Base-by-base conservation (phyloP, 2,329 filamentous ascomycete species). In the Dothidotthia symphoricarpi region DNA sequence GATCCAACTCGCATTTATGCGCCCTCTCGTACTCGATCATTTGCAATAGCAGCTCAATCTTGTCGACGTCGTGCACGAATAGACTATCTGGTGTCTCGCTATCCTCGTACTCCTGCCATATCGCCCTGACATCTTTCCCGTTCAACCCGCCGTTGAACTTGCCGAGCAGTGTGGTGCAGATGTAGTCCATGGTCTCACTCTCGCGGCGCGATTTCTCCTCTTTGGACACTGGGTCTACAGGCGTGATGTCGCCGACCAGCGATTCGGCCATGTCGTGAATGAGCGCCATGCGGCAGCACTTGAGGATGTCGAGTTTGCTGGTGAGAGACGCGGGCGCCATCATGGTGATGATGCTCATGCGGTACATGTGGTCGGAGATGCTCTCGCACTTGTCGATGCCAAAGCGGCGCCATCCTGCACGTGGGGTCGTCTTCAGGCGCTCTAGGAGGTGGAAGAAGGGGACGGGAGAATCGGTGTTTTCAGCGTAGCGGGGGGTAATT, bases 281-380 rank as follows among this genome's bases (percentile, higher is more conserved):
- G 24, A 98, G 77, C 16, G 89, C 91, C 90, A 98, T 96, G 70
- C 88, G 88, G 57, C 88, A 91, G 75, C 93, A 98, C 54, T 83
- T 84, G 16, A 78, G 70, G 26, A 95, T 76, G 63, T 97, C 85
- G 59, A 97, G 75, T 26, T 78, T 78, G 0, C 80, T 70, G 2
- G 82, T 76, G 9, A 96, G 79, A 1, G 84, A 71, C 0, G 86
- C 76, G 2, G 93, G 91, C 2, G 88, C 89, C 50, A 96, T 80
- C 83, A 98, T 87, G 49, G 88, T 89, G 67, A 98, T 88, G 53
- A 98, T 80, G 33, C 90, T 88, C 93, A 98, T 98, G 70, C 93
- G 89, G 71, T 97, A 98, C 93, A 98, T 98, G 76, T 98, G 93
- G 72, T 98, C 93, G 36, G 88, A 80, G 62, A 98, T 96, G 2